Evolutionary conservation across 179 eudicot genomes (phyloP).

Genomic region (Monotropa hypopitys): DNA sequence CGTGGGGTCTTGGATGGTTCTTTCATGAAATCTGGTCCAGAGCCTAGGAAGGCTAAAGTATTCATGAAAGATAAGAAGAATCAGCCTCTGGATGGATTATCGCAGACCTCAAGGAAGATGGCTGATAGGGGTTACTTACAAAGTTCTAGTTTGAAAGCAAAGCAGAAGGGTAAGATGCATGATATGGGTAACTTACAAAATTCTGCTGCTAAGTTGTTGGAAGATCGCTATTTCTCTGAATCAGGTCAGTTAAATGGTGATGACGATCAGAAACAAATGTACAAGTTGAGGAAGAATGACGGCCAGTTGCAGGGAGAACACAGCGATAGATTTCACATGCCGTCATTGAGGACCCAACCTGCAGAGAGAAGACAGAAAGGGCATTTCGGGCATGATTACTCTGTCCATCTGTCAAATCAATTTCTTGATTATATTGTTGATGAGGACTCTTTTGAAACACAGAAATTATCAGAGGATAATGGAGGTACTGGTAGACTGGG

Average conservation of each 20-base stretch:
- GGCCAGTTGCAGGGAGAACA: constrained; percentile 34
- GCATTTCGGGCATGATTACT: constrained; percentile 27
- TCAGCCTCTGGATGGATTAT: constrained; percentile 25
- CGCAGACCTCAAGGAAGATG: constrained; percentile 24
- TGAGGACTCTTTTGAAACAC: constrained; percentile 21
- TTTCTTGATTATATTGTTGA: constrained; percentile 27
- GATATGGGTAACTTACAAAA: constrained; percentile 27
- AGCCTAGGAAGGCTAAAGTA: constrained; percentile 29
- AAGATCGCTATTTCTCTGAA: constrained; percentile 23
- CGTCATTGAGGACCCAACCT: constrained; percentile 26
- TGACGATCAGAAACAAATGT: constrained; percentile 18
- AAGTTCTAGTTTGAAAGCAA: constrained; percentile 22
- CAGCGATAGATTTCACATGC: constrained; percentile 23
- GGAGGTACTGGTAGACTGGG: constrained; percentile 20
- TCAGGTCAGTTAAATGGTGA: constrained; percentile 23
- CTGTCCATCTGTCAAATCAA: constrained; percentile 26
- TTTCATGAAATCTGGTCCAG: constrained; percentile 19
- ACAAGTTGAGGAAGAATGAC: constrained; percentile 26
- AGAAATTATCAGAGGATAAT: constrained; percentile 9
- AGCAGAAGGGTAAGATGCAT: constrained; percentile 41
- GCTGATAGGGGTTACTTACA: constrained; percentile 28
- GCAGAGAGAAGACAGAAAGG: constrained; percentile 44
- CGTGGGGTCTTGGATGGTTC: constrained; percentile 26
- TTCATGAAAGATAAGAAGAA: constrained; percentile 27
- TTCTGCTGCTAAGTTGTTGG: constrained; percentile 19